Evolutionary conservation across 179 eudicot genomes (phyloP), one percentile per base, ranked within the genome.

Genomic region (Heliamphora pulchella): DNA sequence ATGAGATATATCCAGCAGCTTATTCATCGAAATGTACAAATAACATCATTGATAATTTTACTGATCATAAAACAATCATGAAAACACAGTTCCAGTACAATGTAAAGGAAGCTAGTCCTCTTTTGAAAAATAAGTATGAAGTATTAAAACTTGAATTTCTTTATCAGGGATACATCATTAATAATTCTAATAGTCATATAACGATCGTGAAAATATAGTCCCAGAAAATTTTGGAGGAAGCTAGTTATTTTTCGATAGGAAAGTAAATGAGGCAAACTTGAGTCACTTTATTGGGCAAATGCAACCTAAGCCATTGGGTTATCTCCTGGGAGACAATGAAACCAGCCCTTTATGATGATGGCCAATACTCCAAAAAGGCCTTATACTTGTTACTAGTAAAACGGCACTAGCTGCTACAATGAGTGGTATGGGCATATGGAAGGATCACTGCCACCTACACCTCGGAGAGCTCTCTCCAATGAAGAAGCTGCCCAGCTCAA

Each of bases 1-100:
- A 51, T 9, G 18, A 79, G 66, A 81, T 31, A 41, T 9, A 65
- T 78, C 59, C 55, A 51, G 61, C 14, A 51, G 73, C 62, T 22
- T 64, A 31, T 43, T 18, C 20, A 50, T 41, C 68, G 55, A 44
- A 80, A 73, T 73, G 61, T 8, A 74, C 15, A 22, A 73, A 46
- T 13, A 10, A 3, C 31, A n/a, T 31, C 18, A 44, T n/a, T 17
- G 14, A 17, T 8, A n/a, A 66, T 64, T 63, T 8, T 64, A 63
- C 47, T 47, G 7, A 48, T 51, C 20, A 14, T 9, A 18, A 48
- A 18, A 70, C 13, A 47, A 53, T 17, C 15, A 48, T 65, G 44
- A 3, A 62, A 31, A 62, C 3, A 4, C 4, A n/a, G 9, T 17
- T 17, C 1, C 66, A 62, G 66, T 4, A 17, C 5, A 62, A 0